Evolutionary conservation across 2,329 filamentous ascomycete species (phyloP), one percentile per base, ranked within the genome.

Genomic region (Pezicula neosporulosa): DNA sequence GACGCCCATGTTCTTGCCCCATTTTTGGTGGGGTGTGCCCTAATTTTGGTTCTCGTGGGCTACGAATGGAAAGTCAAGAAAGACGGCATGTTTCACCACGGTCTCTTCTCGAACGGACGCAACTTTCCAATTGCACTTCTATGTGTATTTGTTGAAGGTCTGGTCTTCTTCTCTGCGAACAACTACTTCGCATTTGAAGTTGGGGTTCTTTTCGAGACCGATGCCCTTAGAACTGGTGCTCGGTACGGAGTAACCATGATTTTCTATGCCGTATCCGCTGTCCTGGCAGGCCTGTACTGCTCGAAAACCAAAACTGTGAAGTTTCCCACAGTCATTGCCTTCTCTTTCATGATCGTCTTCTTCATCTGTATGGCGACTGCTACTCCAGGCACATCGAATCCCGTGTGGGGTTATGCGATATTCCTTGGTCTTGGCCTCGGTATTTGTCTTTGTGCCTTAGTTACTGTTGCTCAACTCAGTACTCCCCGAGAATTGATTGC

Each of bases 51-150:
- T 4, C 58, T 72, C 7, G 54, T 61, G n/a, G 56, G 63, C 16
- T 73, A 72, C 55, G 70, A 72, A 56, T 60, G 55, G 0, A 61
- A 50, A 39, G 60, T 65, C 53, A 71, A 68, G 56, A 66, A 58
- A 36, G 70, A 72, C 48, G 70, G 70, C 38, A 66, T 73, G 66
- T 70, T 73, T 51, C 69, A 73, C 51, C 70, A 74, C 51, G 66
- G 63, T 1, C 63, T 73, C 2, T 73, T 72, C 59, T 51, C 35
- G 2, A 49, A 56, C 24, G 63, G 66, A 48, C 63, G 69, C 35
- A 72, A 72, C 56, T 73, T 72, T 48, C 28, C 65, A 16, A 64
- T 74, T 49, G 60, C 67, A 0, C 50, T 69, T 2, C 41, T 66
- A 8, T 70, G 66, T 37, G 62, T 72, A 16, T 71, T 71, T 37